Evolutionary conservation across 495 filamentous ascomycete genomes (phyloP).

Genomic region (Penicillium atrosanguineum): DNA sequence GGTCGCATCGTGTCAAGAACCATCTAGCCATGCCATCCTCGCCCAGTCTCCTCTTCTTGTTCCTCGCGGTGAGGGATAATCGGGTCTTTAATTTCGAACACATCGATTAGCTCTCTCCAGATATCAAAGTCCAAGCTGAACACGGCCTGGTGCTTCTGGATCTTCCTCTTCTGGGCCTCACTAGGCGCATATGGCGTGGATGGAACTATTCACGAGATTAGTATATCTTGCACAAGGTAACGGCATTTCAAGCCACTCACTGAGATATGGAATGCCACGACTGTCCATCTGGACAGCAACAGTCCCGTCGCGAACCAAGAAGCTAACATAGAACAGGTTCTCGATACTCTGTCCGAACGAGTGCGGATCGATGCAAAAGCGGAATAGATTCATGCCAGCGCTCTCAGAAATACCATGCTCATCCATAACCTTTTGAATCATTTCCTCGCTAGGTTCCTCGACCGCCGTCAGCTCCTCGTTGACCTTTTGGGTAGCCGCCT

Average conservation of each 20-base stretch:
- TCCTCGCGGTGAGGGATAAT: constrained; percentile 84
- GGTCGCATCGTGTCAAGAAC: neutral
- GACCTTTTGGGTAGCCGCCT: constrained; percentile 31
- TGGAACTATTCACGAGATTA: constrained; percentile 36
- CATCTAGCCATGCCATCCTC: constrained; percentile 74
- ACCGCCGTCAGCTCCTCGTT: constrained; percentile 28
- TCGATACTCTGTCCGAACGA: constrained; percentile 96
- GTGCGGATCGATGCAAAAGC: constrained; percentile 80
- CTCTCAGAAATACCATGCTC: constrained; percentile 56
- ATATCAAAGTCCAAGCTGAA: constrained; percentile 78
- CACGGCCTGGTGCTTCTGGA: constrained; percentile 76
- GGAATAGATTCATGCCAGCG: constrained; percentile 70
- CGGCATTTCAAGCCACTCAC: constrained; percentile 47
- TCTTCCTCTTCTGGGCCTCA: constrained; percentile 46
- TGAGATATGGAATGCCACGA: constrained; percentile 64
- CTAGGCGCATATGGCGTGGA: constrained; percentile 38
- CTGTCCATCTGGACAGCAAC: constrained; percentile 64
- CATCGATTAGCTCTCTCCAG: constrained; percentile 73
- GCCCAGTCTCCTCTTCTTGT: constrained; percentile 50
- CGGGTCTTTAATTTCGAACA: constrained; percentile 68
- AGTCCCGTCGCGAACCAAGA: constrained; percentile 83
- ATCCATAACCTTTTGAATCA: constrained; percentile 46
- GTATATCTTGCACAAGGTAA: neutral
- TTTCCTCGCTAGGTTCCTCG: constrained; percentile 34
- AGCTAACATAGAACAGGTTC: constrained; percentile 95